Conservation (phyloP, 805 yeast genomes). For the Candida corydali region DNA sequence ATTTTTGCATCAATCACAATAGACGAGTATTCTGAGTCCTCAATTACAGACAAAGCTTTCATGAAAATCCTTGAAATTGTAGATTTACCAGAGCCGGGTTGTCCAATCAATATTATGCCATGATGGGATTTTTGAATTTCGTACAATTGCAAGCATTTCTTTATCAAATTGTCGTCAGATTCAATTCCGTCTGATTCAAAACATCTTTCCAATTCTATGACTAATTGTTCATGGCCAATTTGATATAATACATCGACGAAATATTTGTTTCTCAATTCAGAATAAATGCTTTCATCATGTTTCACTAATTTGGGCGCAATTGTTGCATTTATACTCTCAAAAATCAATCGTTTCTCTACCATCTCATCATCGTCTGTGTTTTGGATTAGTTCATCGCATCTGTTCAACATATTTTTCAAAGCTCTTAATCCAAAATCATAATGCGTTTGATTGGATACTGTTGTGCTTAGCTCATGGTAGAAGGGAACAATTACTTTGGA, state of each 20-base stretch:
- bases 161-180: constrained; percentile 41
- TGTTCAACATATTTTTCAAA: constrained; percentile 59
- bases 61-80: constrained; percentile 47
- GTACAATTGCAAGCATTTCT: constrained; percentile 57
- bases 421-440: constrained; percentile 91
- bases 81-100: constrained; percentile 73
- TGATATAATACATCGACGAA: constrained; percentile 23
- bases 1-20: constrained; percentile 73
- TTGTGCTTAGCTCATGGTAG: constrained; percentile 40
- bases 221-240: constrained; percentile 22
- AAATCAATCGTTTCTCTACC: constrained; percentile 31
- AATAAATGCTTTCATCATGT: constrained; percentile 46
- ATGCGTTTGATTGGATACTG: constrained; percentile 56
- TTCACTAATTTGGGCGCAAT: constrained; percentile 63
- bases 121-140: constrained; percentile 61
- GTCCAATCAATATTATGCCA: constrained; percentile 81
- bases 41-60: constrained; percentile 34
- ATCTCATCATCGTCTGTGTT: constrained; percentile 17
- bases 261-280: constrained; percentile 13
- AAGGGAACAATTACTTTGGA: constrained; percentile 52
- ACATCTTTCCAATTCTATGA: constrained; percentile 16
- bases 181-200: constrained; percentile 29
- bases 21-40: constrained; percentile 31
- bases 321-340: constrained; percentile 54
- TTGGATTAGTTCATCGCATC: constrained; percentile 45